A percentile compares a stretch with the other conserved stretches of the same genome.
phyloP scores from a whole-genome alignment of 371 early-diverging fungal genomes.

The Actinomucor elegans region DNA sequence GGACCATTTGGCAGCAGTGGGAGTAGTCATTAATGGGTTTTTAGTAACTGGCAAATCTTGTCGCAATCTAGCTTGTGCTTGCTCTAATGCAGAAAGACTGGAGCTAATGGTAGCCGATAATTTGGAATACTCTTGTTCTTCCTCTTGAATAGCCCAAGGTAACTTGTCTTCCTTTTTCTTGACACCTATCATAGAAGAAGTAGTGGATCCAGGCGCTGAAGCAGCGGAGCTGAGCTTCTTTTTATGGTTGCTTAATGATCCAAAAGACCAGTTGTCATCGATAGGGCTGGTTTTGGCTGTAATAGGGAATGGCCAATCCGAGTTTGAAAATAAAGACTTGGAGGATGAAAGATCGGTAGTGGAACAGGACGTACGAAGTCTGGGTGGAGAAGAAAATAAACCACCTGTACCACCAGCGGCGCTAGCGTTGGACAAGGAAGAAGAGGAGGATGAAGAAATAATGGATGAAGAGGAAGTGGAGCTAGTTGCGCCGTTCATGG shows the following conservation, averaged over 20 bases:
- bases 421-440: background rate
- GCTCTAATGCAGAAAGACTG: slow-evolving; percentile 32
- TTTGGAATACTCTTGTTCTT: slow-evolving; percentile 2
- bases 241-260: slow-evolving; percentile 21
- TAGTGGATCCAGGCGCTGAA: background rate
- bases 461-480: slow-evolving; percentile 4
- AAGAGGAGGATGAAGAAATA: slow-evolving; percentile 15
- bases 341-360: slow-evolving; percentile 17
- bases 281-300: background rate
- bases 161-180: slow-evolving; percentile 11
- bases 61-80: slow-evolving; percentile 39
- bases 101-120: slow-evolving; percentile 7
- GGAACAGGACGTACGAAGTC: slow-evolving; percentile 12
- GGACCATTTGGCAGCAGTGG: background rate
- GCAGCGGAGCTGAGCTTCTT: slow-evolving; percentile 6
- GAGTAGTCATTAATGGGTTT: background rate
- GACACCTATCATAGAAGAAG: slow-evolving; percentile 2
- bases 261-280: slow-evolving; percentile 30
- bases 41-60: slow-evolving; percentile 5
- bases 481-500: slow-evolving; percentile 11
- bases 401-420: slow-evolving; percentile 9
- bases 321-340: slow-evolving; percentile 10
- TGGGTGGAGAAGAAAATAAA: slow-evolving; percentile 10
- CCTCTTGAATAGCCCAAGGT: slow-evolving; percentile 24
- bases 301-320: slow-evolving; percentile 42